phyloP scores from a whole-genome alignment of 1,139 yeast genomes.

The Hansenula sp. region DNA sequence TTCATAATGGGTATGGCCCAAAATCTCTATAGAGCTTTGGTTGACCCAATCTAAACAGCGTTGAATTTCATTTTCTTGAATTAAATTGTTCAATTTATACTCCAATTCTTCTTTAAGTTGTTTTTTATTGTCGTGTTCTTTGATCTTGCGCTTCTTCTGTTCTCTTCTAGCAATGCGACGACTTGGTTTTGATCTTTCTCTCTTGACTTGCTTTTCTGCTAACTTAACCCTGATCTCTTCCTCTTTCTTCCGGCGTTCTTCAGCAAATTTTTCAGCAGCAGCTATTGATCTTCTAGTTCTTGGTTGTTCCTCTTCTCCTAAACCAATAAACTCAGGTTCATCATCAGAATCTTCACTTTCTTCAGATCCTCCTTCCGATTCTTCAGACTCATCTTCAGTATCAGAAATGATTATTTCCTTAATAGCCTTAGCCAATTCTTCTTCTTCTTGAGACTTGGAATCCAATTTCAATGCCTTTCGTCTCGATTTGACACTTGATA shows the following conservation, averaged over 20 bases:
- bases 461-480: slow-evolving; percentile 45
- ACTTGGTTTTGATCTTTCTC: slow-evolving; percentile 25
- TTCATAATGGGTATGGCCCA: slow-evolving; percentile 53
- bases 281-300: slow-evolving; percentile 26
- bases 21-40: slow-evolving; percentile 46
- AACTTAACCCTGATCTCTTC: slow-evolving; percentile 18
- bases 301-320: slow-evolving; percentile 15
- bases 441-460: slow-evolving; percentile 39
- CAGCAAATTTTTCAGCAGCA: slow-evolving; percentile 18
- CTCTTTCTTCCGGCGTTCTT: slow-evolving; percentile 19
- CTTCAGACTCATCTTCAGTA: slow-evolving; percentile 28
- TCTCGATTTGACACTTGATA: slow-evolving; percentile 57
- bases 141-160: slow-evolving; percentile 24
- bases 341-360: slow-evolving; percentile 3
- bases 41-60: slow-evolving; percentile 62
- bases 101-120: slow-evolving; percentile 27
- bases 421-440: slow-evolving; percentile 35
- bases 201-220: slow-evolving; percentile 25
- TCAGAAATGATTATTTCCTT: slow-evolving; percentile 33
- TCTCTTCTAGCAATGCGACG: slow-evolving; percentile 29
- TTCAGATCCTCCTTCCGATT: slow-evolving; percentile 24
- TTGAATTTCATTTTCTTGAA: slow-evolving; percentile 37
- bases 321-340: slow-evolving; percentile 1
- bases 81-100: slow-evolving; percentile 29
- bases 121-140: slow-evolving; percentile 32